Conservation (phyloP, 345 rosid genomes). For the Raphanus raphanistrum region DNA sequence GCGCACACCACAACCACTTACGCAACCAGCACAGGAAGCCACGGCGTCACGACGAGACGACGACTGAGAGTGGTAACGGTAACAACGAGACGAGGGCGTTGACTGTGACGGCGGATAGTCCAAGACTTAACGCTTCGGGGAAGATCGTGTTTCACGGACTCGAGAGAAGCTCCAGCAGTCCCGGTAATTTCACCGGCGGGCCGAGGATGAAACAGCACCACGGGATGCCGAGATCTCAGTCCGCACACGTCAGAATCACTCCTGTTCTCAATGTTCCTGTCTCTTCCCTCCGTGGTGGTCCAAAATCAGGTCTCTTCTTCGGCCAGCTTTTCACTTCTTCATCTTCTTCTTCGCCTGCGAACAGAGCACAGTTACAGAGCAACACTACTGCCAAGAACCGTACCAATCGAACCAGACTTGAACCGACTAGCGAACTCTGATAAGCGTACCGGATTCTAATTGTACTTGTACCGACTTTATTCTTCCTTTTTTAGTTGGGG, state of each 20-base stretch:
- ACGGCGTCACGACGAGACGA: constrained; percentile 49
- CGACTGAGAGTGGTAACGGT: not conserved
- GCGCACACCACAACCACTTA: constrained; percentile 41
- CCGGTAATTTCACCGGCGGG: constrained; percentile 91
- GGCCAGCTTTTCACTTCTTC: constrained; percentile 58
- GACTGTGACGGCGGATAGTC: constrained; percentile 86
- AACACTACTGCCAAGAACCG: constrained; percentile 30
- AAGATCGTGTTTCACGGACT: constrained; percentile 86
- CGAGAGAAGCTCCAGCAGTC: constrained; percentile 96
- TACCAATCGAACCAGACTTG: constrained; percentile 41
- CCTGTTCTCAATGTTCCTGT: constrained; percentile 80
- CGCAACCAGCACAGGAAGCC: constrained; percentile 63
- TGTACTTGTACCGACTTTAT: constrained; percentile 20
- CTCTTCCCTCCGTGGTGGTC: constrained; percentile 57
- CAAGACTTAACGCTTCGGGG: constrained; percentile 91
- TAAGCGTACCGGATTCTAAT: not conserved
- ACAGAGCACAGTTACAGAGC: constrained; percentile 37
- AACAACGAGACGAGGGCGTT: constrained; percentile 48
- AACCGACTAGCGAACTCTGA: constrained; percentile 23
- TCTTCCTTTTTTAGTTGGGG: not conserved
- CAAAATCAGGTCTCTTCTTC: constrained; percentile 56
- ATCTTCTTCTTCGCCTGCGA: constrained; percentile 32
- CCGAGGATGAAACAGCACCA: constrained; percentile 64
- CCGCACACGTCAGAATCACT: constrained; percentile 68
- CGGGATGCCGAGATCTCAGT: constrained; percentile 91